Percentiles rank a stretch among this genome's conserved stretches.
Evolutionary conservation across 257 asterid genomes (phyloP).

Genomic region (Leptodermis oblonga): DNA sequence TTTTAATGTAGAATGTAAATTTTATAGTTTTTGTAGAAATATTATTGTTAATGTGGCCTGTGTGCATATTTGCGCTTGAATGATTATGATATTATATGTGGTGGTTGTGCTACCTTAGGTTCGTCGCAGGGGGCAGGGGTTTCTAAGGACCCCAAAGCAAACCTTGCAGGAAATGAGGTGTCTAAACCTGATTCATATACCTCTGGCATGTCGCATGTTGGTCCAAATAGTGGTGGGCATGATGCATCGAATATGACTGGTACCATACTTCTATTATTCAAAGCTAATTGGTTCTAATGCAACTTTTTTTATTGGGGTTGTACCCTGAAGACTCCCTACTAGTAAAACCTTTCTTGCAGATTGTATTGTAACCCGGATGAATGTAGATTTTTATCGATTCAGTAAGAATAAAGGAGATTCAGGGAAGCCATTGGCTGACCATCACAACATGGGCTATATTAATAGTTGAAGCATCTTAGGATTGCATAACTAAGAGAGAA

Average conservation of each 20-base stretch:
- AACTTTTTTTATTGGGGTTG: not conserved
- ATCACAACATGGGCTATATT: not conserved
- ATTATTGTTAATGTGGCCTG: conserved; percentile 1
- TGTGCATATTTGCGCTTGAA: not conserved
- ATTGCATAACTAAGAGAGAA: not conserved
- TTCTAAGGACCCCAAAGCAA: conserved; percentile 51
- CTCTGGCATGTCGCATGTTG: conserved; percentile 49
- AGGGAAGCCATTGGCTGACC: not conserved
- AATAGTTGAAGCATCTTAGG: not conserved
- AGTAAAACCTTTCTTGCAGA: not conserved
- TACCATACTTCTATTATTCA: conserved; percentile 15
- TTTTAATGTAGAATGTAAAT: not conserved
- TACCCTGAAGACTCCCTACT: not conserved
- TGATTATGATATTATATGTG: conserved; percentile 2
- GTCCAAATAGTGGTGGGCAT: conserved; percentile 57
- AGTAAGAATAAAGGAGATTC: not conserved
- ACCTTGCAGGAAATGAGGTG: conserved; percentile 60
- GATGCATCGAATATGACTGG: conserved; percentile 50
- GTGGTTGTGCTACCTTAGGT: conserved; percentile 37
- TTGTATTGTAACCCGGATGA: not conserved
- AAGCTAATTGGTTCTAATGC: not conserved
- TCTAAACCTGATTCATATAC: conserved; percentile 51
- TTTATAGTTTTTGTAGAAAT: not conserved
- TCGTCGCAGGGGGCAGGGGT: conserved; percentile 53
- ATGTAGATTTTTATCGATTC: too few species aligned